phyloP scores from a whole-genome alignment of 2,329 filamentous ascomycete genomes.

The Penicillium oxalicum region DNA sequence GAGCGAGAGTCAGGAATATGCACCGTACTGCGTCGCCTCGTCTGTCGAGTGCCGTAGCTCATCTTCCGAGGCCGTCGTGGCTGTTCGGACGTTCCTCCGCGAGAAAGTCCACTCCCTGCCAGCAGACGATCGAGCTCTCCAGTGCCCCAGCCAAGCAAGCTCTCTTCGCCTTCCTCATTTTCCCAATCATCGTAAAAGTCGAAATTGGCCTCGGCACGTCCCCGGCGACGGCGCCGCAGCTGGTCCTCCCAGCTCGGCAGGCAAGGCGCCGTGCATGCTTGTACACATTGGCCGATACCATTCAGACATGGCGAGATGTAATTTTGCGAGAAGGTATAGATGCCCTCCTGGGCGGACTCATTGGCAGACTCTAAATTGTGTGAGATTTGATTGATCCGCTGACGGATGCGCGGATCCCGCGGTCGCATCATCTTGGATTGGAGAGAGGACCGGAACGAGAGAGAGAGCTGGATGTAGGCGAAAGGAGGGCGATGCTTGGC shows the following conservation, averaged over 20 bases:
- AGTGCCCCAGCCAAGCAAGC: slow-evolving; percentile 68
- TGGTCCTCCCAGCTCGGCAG: slow-evolving; percentile 67
- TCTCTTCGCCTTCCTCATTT: slow-evolving; percentile 51
- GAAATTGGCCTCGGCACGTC: slow-evolving; percentile 73
- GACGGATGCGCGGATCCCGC: slow-evolving; percentile 78
- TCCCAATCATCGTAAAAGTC: slow-evolving; percentile 99
- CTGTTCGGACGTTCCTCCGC: slow-evolving; percentile 49
- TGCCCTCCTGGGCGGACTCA: slow-evolving; percentile 81
- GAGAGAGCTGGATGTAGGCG: neutral
- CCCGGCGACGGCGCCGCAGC: slow-evolving; percentile 62
- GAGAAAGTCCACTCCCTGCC: slow-evolving; percentile 54
- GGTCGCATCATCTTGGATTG: slow-evolving; percentile 51
- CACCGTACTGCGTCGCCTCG: slow-evolving; percentile 53
- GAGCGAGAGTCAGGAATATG: slow-evolving; percentile 46
- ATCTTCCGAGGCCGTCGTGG: slow-evolving; percentile 71
- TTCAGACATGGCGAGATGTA: slow-evolving; percentile 78
- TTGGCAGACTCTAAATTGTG: slow-evolving; percentile 87
- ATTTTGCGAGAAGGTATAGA: slow-evolving; percentile 81
- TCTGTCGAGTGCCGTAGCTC: slow-evolving; percentile 74
- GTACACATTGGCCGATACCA: slow-evolving; percentile 59
- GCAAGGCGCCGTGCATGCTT: slow-evolving; percentile 63
- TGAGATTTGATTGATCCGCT: slow-evolving; percentile 87
- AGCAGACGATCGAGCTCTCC: slow-evolving; percentile 83
- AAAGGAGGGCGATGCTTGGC: slow-evolving; percentile 2
- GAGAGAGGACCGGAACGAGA: slow-evolving; percentile 8